Base-by-base conservation (phyloP, 2,329 filamentous ascomycete genomes). In the Diaporthe destruens region DNA sequence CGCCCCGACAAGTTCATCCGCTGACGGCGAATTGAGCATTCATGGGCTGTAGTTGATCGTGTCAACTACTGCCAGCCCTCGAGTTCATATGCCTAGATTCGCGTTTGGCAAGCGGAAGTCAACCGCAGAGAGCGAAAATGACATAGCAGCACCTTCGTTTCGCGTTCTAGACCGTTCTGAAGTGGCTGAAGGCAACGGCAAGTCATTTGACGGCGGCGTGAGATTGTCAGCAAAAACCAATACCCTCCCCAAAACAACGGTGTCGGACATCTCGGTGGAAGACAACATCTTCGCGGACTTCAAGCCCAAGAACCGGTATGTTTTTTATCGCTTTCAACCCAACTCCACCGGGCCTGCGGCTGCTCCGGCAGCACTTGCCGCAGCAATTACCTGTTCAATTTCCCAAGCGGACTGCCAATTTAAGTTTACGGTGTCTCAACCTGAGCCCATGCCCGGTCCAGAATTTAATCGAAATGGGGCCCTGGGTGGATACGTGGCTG, bases 51-150 rank as follows among this genome's bases (percentile, higher is more conserved):
- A 69, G 61, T 74, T 75, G 71, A 75, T 75, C 65, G 51, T 57
- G 53, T 73, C 72, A 71, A 72, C 57, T 72, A 67, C 72, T 53
- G 59, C 72, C 72, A 55, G 59, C 74, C 75, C 69, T 53, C n/a
- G 68, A 74, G 79, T 82, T 84, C 86, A 86, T 81, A 91, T 91
- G 89, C 87, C 87, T 88, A 89, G 87, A 83, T 90, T 91, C 79
- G 83, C 85, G 75, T 90, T 90, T 75, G 85, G 83, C 78, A 85
- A 87, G 87, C 88, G 89, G 85, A 90, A 87, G 84, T 89, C 88
- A 75, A 85, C 86, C 84, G 87, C 85, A 74, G 87, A 86, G 75
- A 80, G 87, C 74, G 86, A 88, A 74, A 85, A 89, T 87, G 86
- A 79, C 49, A 79, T 84, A 77, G 77, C 84, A 80, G 80, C 85